These are phyloP conservation scores for Caulochytrium protostelioides DNA, from an alignment of 371 early-diverging fungal species.

Conservation along the genomic window DNA sequence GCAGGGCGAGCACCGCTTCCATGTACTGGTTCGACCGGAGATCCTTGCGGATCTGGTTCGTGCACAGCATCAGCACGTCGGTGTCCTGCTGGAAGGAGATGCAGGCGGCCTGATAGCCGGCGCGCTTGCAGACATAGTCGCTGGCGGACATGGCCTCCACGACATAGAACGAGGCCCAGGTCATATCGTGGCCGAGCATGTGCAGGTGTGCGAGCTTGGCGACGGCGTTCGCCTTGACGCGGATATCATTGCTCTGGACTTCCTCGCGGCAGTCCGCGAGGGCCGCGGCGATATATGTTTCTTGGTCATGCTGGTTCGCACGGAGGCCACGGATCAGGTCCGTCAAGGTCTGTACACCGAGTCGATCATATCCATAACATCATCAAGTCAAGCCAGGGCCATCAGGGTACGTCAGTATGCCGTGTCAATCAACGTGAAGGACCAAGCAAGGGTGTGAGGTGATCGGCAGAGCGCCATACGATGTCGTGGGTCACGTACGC, in stretches of 20 bases:
- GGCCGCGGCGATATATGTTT: slow-evolving; percentile 56
- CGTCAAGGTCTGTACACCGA: background rate
- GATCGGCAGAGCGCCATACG: too few species aligned
- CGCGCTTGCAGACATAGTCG: slow-evolving; percentile 58
- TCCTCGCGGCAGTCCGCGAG: slow-evolving; percentile 74
- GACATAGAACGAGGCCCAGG: slow-evolving; percentile 86
- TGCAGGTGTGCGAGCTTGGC: slow-evolving; percentile 78
- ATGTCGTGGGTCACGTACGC: too few species aligned
- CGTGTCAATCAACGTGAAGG: too few species aligned
- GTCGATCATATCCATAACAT: background rate
- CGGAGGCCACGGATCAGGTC: slow-evolving; percentile 75
- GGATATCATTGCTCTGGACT: slow-evolving; percentile 57
- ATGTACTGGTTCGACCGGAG: slow-evolving; percentile 50
- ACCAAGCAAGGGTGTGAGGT: too few species aligned
- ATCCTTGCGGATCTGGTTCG: slow-evolving; percentile 90
- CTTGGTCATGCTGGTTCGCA: slow-evolving; percentile 75
- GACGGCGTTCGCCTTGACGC: slow-evolving; percentile 63
- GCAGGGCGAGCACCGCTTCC: slow-evolving; percentile 73
- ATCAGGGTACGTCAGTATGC: too few species aligned
- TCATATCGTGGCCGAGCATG: slow-evolving; percentile 90
- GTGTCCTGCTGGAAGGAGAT: slow-evolving; percentile 79
- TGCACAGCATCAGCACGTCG: slow-evolving; percentile 84
- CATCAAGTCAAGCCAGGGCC: too few species aligned
- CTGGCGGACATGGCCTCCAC: slow-evolving; percentile 91
- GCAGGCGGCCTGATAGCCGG: slow-evolving; percentile 60